Conservation (phyloP, 352 stramenopile species). For the Pythium pyrilobum region DNA sequence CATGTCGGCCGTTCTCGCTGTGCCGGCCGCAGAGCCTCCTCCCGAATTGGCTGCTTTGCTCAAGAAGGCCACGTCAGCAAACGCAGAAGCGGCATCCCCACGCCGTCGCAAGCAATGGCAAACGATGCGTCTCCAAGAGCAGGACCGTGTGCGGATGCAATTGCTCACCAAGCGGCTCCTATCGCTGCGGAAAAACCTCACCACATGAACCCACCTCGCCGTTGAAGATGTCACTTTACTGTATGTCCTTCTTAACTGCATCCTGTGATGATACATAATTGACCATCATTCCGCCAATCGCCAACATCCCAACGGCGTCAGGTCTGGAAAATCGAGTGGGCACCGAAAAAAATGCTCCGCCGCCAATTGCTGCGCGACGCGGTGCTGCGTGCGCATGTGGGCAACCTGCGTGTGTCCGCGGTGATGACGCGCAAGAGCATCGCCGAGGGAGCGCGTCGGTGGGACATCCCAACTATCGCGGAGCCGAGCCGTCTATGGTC, state of each 20-base stretch:
- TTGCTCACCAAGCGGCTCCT: constrained; percentile 38
- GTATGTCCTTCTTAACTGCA: background rate
- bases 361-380: constrained; percentile 43
- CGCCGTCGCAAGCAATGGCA: constrained; percentile 35
- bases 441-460: constrained; percentile 49
- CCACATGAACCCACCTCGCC: constrained; percentile 18
- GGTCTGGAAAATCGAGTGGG: constrained; percentile 3
- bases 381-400: constrained; percentile 67
- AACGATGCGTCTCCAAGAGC: constrained; percentile 58
- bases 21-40: background rate
- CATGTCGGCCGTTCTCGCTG: constrained; percentile 11
- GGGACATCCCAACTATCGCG: constrained; percentile 36
- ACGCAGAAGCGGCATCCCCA: constrained; percentile 8
- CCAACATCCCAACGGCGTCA: background rate
- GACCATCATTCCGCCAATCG: constrained; percentile 10
- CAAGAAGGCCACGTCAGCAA: constrained; percentile 1
- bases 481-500: constrained; percentile 61
- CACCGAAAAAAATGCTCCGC: constrained; percentile 7
- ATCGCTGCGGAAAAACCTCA: constrained; percentile 45
- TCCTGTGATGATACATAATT: background rate
- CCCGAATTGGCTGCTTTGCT: background rate
- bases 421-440: constrained; percentile 60
- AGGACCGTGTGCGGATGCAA: constrained; percentile 50
- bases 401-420: constrained; percentile 74
- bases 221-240: background rate